phyloP scores from a whole-genome alignment of 371 early-diverging fungal genomes.

The Zychaea mexicana region DNA sequence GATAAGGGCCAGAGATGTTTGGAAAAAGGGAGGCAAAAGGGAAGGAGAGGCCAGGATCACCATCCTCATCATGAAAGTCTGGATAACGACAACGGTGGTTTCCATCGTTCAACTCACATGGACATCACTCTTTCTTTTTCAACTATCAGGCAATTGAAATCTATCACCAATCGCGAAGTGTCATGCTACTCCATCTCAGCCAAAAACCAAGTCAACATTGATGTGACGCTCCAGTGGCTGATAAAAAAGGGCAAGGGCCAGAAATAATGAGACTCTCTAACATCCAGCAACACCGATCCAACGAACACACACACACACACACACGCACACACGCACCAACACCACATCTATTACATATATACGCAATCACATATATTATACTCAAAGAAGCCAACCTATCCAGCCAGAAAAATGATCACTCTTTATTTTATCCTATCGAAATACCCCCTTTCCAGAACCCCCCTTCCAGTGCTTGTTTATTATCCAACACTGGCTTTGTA shows the following conservation, averaged over 20 bases:
- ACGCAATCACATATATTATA: not conserved
- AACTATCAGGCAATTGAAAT: conserved; percentile 72
- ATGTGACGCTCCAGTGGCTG: conserved; percentile 96
- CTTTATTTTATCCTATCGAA: conserved; percentile 2
- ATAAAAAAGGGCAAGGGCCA: conserved; percentile 79
- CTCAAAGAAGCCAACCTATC: not conserved
- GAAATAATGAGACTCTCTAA: no score
- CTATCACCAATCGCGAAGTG: conserved; percentile 95
- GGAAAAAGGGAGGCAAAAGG: not conserved
- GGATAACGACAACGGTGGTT: no score
- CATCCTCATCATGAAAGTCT: not conserved
- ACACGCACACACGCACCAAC: no score
- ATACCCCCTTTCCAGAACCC: not conserved
- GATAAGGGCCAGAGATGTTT: not conserved
- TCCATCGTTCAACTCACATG: no score
- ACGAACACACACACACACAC: no score
- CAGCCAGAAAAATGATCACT: not conserved
- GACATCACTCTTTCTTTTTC: not conserved
- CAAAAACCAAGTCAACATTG: conserved; percentile 97
- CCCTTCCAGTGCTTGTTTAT: not conserved
- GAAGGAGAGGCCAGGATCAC: not conserved
- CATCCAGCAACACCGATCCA: no score
- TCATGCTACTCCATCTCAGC: conserved; percentile 99
- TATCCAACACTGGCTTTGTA: not conserved
- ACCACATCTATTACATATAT: not conserved